Conservation (phyloP, 495 filamentous ascomycete genomes). For the Penicillium dipodomyicola region DNA sequence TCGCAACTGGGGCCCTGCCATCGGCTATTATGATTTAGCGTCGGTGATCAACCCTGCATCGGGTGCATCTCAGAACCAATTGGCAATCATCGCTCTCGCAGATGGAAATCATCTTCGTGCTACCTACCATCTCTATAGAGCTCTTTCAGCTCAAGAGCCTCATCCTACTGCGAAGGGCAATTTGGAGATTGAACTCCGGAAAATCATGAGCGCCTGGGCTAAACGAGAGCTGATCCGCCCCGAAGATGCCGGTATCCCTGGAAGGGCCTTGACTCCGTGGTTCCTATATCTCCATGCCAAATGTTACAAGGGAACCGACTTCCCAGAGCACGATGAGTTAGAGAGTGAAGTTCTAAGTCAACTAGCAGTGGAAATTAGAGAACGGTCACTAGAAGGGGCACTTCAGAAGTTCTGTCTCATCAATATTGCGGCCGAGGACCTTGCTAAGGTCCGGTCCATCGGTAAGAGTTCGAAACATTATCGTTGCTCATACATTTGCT, state of each 20-base stretch:
- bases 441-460: constrained; percentile 58
- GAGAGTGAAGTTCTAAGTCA: constrained; percentile 83
- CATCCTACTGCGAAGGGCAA: constrained; percentile 71
- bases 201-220: constrained; percentile 59
- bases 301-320: constrained; percentile 70
- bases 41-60: constrained; percentile 72
- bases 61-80: constrained; percentile 82
- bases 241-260: constrained; percentile 49
- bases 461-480: constrained; percentile 45
- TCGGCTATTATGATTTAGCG: constrained; percentile 83
- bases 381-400: constrained; percentile 60
- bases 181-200: constrained; percentile 77
- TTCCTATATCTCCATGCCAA: constrained; percentile 86
- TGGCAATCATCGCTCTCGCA: constrained; percentile 77
- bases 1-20: constrained; percentile 74
- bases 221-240: constrained; percentile 57
- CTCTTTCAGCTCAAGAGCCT: constrained; percentile 67
- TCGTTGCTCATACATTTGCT: constrained; percentile 20
- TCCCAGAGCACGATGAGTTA: constrained; percentile 74
- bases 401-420: constrained; percentile 78
- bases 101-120: constrained; percentile 75
- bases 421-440: constrained; percentile 80
- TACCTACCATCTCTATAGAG: constrained; percentile 85
- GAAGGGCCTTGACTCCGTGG: constrained; percentile 64
- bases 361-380: constrained; percentile 68